Evolutionary conservation across 768 basidiomycete genomes (phyloP), one percentile per base, ranked within the genome.

Genomic region (Pulveroboletus sp.): DNA sequence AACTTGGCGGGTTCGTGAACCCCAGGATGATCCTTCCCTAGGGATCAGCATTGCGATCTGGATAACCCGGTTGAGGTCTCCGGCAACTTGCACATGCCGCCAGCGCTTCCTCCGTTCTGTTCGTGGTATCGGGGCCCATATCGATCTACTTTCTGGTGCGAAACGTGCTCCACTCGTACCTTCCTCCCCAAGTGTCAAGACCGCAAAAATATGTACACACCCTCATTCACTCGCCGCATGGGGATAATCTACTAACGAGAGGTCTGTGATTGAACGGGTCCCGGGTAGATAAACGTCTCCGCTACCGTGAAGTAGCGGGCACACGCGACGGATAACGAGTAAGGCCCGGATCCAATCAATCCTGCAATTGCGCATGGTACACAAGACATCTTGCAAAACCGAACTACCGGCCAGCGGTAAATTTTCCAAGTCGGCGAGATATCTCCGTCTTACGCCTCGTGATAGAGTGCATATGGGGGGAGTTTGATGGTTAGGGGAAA

Each of bases 181-280:
- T 39, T 27, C 24, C 15, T 17, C 9, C 38, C 26, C 6, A 35
- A 13, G 33, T n/a, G 33, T 41, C 52, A 41, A 31, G 48, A 43
- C 9, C 40, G 6, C 11, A 6, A 15, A 33, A 32, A 47, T 14
- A 33, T 15, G 35, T 10, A 10, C 15, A 17, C 14, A 36, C 36
- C 55, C 37, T 52, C 33, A 24, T 55, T 44, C 44, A 44, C 27
- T 39, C 41, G 48, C 26, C 11, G 8, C 31, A 31, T n/a, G 32
- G 36, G 47, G 44, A 44, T n/a, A 13, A 46, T 58, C 41, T 33
- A 31, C 42, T 45, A 26, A n/a, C 32, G 32, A 37, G 30, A n/a
- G 9, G 1, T 14, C n/a, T 7, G 26, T 43, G 37, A n/a, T 44
- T 17, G 42, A 8, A 49, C 39, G 21, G 28, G 17, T 32, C n/a